Evolutionary conservation across 306 rosid species (phyloP), one percentile per base, ranked within the genome.

Genomic region (Corylus avellana): DNA sequence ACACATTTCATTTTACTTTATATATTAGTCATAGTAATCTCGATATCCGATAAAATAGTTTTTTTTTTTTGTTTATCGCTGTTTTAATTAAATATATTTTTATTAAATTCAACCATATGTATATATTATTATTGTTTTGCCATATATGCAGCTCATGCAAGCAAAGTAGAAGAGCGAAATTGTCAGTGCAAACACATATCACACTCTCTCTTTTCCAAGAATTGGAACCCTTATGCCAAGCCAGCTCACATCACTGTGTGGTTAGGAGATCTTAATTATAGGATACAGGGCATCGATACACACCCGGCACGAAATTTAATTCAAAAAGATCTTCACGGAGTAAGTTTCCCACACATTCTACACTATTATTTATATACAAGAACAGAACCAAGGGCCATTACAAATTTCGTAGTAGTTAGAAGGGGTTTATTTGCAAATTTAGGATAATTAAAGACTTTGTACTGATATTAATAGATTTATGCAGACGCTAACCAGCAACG

Each of bases 191-290:
- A 84, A 29, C 85, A 87, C 79, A 81, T 89, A 85, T 87, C 96
- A 27, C 88, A 86, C 47, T 84, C 93, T 2, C 77, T 93, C 9
- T 93, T 89, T 77, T 91, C 94, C 1, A 87, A 82, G 70, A 59
- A 48, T 1, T 80, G 90, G 88, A 93, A 91, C 25, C 93, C 96
- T 76, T 81, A 87, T 77, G 78, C 86, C 3, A 83, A 78, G 75
- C 90, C 94, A 56, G 42, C 92, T 17, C 91, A 90, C 12, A 11
- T 91, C 49, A 86, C 88, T 0, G 75, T 93, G 7, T 93, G 98
- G 96, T 70, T 91, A 48, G 96, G 98, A 73, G 98, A 93, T 87
- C 89, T 93, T 25, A 93, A 93, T 75, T 93, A 93, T 69, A 82
- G 93, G 77, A 78, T 93, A 53, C 85, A 90, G 13, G 94, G 92